Conservation (phyloP, 257 asterid species). For the Plantago elongata region DNA sequence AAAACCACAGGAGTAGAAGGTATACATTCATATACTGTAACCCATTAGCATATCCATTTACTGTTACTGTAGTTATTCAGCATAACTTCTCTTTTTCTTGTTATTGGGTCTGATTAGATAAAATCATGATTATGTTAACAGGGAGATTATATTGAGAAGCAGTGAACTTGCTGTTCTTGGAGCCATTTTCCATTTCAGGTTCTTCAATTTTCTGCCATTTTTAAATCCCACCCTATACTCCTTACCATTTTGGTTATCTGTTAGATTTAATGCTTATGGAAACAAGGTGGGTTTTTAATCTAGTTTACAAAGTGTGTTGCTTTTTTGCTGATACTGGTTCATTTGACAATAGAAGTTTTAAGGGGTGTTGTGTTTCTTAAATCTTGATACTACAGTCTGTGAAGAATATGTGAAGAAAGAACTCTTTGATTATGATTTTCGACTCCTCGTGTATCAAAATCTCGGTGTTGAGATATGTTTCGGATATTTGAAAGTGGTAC, state of each 20-base stretch:
- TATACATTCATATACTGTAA: conserved; percentile 5
- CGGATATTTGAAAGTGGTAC: no score
- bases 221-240: conserved; percentile 2
- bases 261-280: not conserved
- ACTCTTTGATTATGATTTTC: no score
- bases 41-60: not conserved
- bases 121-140: conserved; percentile 17
- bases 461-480: no score
- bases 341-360: no score
- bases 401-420: no score
- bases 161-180: conserved; percentile 73
- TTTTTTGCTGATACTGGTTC: not conserved
- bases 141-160: conserved; percentile 79
- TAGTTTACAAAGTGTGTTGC: not conserved
- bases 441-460: no score
- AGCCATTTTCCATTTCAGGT: conserved; percentile 85
- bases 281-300: not conserved
- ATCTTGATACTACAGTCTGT: no score
- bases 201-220: not conserved
- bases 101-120: not conserved
- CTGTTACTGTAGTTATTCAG: no score
- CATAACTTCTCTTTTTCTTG: not conserved
- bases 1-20: conserved; percentile 26
- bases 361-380: no score
- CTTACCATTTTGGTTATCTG: conserved; percentile 12